Base-by-base conservation (phyloP, 805 yeast species). In the Wickerhamomyces alni region DNA sequence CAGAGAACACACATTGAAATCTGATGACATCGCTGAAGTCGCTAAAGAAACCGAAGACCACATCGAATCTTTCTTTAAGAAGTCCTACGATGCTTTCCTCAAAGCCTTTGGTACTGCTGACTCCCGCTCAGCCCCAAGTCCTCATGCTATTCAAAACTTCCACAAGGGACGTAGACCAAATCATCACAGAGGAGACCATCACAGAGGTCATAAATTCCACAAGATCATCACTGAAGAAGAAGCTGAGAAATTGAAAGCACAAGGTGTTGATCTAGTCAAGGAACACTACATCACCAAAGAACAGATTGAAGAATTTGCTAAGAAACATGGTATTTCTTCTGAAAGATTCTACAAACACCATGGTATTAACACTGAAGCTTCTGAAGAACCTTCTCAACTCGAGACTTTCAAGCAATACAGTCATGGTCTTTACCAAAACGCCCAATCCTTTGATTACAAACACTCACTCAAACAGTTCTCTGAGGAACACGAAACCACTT, bases 341-440 rank as follows among this genome's bases (percentile, higher is more conserved):
- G 28, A 26, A 11, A 26, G n/a, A 26, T 26, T 30, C n/a, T 30
- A 30, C 19, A 16, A 30, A 16, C 19, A 17, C 9, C 9, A 30
- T 16, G 32, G n/a, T 30, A n/a, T 5, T 30, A 16, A 30, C 19
- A 8, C 28, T 8, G 28, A 26, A 26, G 28, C n/a, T 26, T 26
- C 28, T 8, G 8, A 5, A 9, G 28, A 26, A 26, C 28, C 34
- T 5, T 13, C 24, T 12, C 15, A 31, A 4, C 6, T 27, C 17
- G 36, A 43, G 27, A 25, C 39, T 18, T 8, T 35, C 11, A 38
- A 42, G 29, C 31, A 31, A 15, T 45, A 42, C 44, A 30, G 42
- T 27, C 32, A 40, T 17, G 49, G 21, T 27, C 19, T 48, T 15
- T 43, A 40, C 35, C 24, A 43, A n/a, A 51, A 43, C 10, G 45